phyloP scores from a whole-genome alignment of 2,329 filamentous ascomycete species.

The Xylaria sp. region DNA sequence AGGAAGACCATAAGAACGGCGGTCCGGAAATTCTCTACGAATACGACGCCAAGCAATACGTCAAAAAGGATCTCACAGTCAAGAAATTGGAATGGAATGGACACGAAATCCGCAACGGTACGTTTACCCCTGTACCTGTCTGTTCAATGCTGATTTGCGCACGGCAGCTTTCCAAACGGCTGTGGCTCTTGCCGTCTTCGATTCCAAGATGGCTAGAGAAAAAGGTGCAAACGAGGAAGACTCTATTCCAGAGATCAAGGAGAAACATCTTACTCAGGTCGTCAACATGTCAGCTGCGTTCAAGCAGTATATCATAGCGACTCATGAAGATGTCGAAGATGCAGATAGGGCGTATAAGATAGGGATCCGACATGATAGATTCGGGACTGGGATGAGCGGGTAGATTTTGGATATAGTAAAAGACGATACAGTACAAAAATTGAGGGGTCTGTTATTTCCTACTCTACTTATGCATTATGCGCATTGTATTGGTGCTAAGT shows the following conservation, averaged over 20 bases:
- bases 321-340: slow-evolving; percentile 29
- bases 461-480: no score
- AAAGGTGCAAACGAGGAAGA: slow-evolving; percentile 22
- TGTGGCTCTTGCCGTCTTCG: slow-evolving; percentile 34
- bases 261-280: slow-evolving; percentile 32
- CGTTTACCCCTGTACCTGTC: not conserved
- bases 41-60: slow-evolving; percentile 20
- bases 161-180: slow-evolving; percentile 35
- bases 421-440: no score
- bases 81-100: slow-evolving; percentile 20
- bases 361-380: slow-evolving; percentile 21
- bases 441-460: no score
- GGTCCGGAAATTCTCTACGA: slow-evolving; percentile 17
- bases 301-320: slow-evolving; percentile 32
- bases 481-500: no score
- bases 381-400: not conserved
- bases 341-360: slow-evolving; percentile 28
- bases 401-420: no score
- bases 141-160: not conserved
- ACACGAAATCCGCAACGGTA: slow-evolving; percentile 29
- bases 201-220: slow-evolving; percentile 23
- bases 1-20: slow-evolving; percentile 20
- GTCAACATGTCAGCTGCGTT: slow-evolving; percentile 34
- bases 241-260: slow-evolving; percentile 32
- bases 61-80: slow-evolving; percentile 3